A percentile compares a stretch with the other conserved stretches of the same genome.
phyloP scores from a whole-genome alignment of 2,329 filamentous ascomycete genomes.

The Sphaerulina musiva region DNA sequence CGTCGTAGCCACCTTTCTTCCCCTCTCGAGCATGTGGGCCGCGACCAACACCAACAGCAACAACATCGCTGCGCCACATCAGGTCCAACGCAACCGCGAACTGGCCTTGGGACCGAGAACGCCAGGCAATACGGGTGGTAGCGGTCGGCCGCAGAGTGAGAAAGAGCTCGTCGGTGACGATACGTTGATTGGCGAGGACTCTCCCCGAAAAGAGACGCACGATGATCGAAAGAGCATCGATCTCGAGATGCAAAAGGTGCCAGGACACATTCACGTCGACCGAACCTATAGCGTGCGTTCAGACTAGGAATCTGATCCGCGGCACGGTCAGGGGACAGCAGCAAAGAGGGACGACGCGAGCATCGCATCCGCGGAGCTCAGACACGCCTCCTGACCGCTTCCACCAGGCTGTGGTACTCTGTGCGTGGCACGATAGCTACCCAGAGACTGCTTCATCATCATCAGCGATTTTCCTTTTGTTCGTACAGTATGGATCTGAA shows the following conservation, averaged over 20 bases:
- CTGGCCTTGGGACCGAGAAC: constrained; percentile 11
- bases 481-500: background rate
- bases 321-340: background rate
- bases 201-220: constrained; percentile 16
- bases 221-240: constrained; percentile 11
- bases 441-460: constrained; percentile 6
- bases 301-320: constrained; percentile 13
- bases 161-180: constrained; percentile 22
- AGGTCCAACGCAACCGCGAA: constrained; percentile 14
- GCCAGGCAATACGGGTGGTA: constrained; percentile 13
- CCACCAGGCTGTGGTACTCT: background rate
- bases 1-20: constrained; percentile 56
- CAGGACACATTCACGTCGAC: constrained; percentile 22
- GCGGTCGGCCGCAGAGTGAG: constrained; percentile 13
- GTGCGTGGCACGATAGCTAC: background rate
- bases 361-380: constrained; percentile 10
- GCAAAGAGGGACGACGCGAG: constrained; percentile 6
- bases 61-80: constrained; percentile 25
- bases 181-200: constrained; percentile 21
- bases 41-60: constrained; percentile 32
- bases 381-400: constrained; percentile 6
- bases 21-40: constrained; percentile 62
- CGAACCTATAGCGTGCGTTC: constrained; percentile 22
- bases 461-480: constrained; percentile 8
- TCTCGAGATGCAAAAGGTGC: constrained; percentile 22